These are phyloP conservation scores for Aspergillus haitiensis DNA, from an alignment of 495 filamentous ascomycete species.

Conservation along the genomic window DNA sequence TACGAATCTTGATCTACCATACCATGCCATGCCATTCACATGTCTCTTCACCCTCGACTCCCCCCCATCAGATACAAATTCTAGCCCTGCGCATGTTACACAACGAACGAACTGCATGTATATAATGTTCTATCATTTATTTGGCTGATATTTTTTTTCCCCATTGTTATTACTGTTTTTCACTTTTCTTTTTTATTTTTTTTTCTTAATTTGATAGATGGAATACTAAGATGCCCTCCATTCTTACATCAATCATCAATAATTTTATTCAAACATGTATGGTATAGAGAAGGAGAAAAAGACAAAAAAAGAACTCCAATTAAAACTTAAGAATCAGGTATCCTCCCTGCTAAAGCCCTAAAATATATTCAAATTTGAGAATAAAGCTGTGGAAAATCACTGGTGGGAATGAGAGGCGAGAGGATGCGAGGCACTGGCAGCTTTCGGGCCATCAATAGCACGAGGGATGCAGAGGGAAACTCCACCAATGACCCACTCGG, in stretches of 20 bases:
- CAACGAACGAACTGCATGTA: neutral
- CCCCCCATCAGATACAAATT: neutral
- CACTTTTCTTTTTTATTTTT: constrained; percentile 3
- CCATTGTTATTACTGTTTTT: neutral
- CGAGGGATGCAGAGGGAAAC: constrained; percentile 31
- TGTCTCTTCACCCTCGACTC: neutral
- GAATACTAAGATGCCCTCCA: constrained; percentile 7
- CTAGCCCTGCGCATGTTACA: neutral
- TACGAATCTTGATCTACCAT: neutral
- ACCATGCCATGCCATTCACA: neutral
- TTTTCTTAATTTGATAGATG: constrained; percentile 2
- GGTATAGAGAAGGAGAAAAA: neutral
- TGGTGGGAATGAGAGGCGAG: constrained; percentile 10
- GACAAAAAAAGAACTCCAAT: no score
- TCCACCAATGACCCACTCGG: constrained; percentile 15
- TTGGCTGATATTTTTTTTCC: neutral
- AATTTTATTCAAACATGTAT: neutral
- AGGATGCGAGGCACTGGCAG: no score
- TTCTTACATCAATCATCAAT: neutral
- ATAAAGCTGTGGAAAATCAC: neutral
- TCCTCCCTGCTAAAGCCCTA: neutral
- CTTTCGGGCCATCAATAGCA: constrained; percentile 35
- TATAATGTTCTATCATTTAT: neutral
- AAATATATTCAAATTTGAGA: neutral
- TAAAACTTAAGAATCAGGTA: no score